Evolutionary conservation across 2,329 filamentous ascomycete species (phyloP).

Genomic region (Diaporthe sp.): DNA sequence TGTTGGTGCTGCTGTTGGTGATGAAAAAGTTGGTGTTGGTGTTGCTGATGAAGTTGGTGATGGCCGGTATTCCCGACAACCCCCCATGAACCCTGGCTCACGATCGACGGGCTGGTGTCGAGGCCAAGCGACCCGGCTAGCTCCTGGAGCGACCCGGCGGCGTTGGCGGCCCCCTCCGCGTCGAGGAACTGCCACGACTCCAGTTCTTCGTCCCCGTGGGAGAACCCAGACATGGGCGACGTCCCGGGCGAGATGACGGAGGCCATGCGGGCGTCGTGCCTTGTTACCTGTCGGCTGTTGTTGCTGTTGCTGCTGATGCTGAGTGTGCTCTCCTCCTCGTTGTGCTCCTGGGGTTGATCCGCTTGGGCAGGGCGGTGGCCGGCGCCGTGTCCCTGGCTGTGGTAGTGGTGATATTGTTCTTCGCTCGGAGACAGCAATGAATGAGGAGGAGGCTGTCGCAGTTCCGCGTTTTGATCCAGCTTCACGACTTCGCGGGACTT

Average conservation of each 20-base stretch:
- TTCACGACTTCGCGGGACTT: constrained; percentile 2
- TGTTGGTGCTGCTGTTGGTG: constrained; percentile 38
- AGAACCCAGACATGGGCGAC: constrained; percentile 36
- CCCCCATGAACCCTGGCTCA: constrained; percentile 62
- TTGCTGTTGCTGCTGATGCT: background rate
- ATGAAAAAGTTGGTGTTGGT: background rate
- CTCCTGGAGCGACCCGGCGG: constrained; percentile 33
- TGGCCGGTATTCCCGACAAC: constrained; percentile 53
- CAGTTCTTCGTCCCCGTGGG: constrained; percentile 41
- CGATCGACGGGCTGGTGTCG: constrained; percentile 60
- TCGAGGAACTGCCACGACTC: constrained; percentile 40
- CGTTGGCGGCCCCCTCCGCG: constrained; percentile 42
- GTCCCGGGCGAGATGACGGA: constrained; percentile 46
- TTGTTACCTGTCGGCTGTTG: background rate
- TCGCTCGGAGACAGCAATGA: background rate
- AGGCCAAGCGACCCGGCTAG: constrained; percentile 45
- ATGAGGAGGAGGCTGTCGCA: constrained; percentile 6
- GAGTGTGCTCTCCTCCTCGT: background rate
- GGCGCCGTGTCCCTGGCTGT: background rate
- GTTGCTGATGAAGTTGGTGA: constrained; percentile 38
- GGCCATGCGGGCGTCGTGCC: constrained; percentile 41
- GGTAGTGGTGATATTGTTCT: background rate
- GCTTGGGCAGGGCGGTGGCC: background rate
- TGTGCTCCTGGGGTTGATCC: background rate
- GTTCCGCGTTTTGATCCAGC: constrained; percentile 7